A percentile compares a stretch with the other conserved stretches of the same genome.
Conservation (phyloP, 2,329 filamentous ascomycete species). For the Colletotrichum brevisporum region DNA sequence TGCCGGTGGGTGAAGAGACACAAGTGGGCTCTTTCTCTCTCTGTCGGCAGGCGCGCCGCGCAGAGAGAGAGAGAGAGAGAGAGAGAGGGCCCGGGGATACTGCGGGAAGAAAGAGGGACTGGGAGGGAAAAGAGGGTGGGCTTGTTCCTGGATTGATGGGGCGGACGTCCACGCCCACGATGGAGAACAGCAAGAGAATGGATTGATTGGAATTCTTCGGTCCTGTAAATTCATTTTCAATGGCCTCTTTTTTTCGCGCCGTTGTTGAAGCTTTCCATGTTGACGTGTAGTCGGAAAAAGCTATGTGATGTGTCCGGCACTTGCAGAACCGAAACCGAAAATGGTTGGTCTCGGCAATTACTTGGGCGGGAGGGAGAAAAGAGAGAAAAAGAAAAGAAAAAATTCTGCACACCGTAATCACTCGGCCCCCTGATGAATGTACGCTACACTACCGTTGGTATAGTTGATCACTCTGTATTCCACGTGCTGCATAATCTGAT, state of each 20-base stretch:
- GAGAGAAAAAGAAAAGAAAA: background rate
- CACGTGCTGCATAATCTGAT: too few species aligned
- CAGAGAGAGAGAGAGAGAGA: too few species aligned
- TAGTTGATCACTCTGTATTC: too few species aligned
- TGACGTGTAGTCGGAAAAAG: slow-evolving; percentile 5
- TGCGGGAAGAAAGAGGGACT: background rate
- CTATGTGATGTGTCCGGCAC: background rate
- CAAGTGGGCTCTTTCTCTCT: background rate
- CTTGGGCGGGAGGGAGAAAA: background rate
- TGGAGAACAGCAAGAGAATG: too few species aligned
- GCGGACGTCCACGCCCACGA: background rate
- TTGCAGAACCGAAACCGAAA: background rate
- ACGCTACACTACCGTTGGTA: too few species aligned
- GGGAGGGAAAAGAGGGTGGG: slow-evolving; percentile 1
- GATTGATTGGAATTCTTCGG: too few species aligned
- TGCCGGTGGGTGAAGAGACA: background rate
- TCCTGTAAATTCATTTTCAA: background rate
- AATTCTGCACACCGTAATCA: background rate
- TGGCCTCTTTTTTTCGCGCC: too few species aligned
- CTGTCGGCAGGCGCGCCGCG: too few species aligned
- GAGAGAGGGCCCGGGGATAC: too few species aligned
- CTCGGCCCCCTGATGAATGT: too few species aligned
- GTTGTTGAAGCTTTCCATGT: background rate
- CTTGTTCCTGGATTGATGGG: slow-evolving; percentile 4
- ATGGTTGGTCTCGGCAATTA: too few species aligned